Evolutionary conservation across 2,329 filamentous ascomycete species (phyloP).

Genomic region (Alternaria novae-zelandiae): DNA sequence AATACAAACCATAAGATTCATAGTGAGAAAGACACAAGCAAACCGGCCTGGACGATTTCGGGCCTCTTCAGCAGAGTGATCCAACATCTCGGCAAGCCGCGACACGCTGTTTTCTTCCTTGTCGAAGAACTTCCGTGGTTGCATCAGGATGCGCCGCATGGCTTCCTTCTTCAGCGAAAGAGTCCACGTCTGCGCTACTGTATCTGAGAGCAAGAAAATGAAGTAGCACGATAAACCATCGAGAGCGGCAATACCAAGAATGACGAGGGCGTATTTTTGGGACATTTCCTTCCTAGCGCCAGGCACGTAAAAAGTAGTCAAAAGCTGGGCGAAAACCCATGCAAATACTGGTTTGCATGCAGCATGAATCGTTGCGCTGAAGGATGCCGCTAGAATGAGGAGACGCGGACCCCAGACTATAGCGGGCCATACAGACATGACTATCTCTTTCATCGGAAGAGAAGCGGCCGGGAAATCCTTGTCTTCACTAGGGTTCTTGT

Average conservation of each 20-base stretch:
- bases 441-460: conserved; percentile 59
- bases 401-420: conserved; percentile 61
- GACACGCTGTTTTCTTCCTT: conserved; percentile 67
- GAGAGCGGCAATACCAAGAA: conserved; percentile 70
- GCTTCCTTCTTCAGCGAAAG: conserved; percentile 72
- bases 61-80: conserved; percentile 87
- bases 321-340: conserved; percentile 74
- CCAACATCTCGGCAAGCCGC: conserved; percentile 73
- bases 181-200: conserved; percentile 77
- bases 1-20: conserved; percentile 70
- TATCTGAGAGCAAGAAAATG: conserved; percentile 75
- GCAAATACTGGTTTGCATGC: conserved; percentile 76
- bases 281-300: conserved; percentile 58
- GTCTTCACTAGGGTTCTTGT: background rate
- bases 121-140: conserved; percentile 82
- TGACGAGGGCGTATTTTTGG: conserved; percentile 70
- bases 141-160: conserved; percentile 72
- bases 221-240: conserved; percentile 71
- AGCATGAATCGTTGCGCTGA: conserved; percentile 68
- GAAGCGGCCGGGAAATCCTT: conserved; percentile 4
- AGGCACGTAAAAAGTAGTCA: conserved; percentile 70
- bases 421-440: conserved; percentile 73
- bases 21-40: conserved; percentile 71
- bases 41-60: conserved; percentile 82
- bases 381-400: conserved; percentile 66